phyloP scores from a whole-genome alignment of 176 grass and related monocot genomes.

The Eleusine indica region DNA sequence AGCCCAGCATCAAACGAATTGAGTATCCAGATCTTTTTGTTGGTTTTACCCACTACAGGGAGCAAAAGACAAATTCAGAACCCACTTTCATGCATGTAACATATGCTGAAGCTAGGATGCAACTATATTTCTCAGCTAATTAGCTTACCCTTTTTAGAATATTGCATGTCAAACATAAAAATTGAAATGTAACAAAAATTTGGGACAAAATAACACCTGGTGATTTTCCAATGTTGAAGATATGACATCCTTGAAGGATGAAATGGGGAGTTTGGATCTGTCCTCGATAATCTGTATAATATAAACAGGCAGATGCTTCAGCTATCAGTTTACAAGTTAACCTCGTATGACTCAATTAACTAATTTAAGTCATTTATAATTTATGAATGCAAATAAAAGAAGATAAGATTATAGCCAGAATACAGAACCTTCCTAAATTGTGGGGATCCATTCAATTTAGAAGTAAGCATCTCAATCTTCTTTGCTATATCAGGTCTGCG shows the following conservation, averaged over 20 bases:
- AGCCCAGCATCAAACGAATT: constrained; percentile 1
- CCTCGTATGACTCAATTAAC: constrained; percentile 18
- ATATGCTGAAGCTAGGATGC: constrained; percentile 12
- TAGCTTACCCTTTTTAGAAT: neutral
- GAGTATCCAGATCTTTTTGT: constrained; percentile 3
- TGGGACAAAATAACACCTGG: constrained; percentile 59
- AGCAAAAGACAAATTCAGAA: constrained; percentile 7
- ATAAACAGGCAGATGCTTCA: constrained; percentile 48
- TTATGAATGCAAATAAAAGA: constrained; percentile 22
- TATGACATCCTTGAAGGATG: constrained; percentile 79
- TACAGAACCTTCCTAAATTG: constrained; percentile 76
- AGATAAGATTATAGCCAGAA: constrained; percentile 41
- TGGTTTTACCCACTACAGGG: neutral
- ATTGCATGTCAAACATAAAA: neutral
- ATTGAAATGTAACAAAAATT: constrained; percentile 24
- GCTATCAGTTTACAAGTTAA: constrained; percentile 33
- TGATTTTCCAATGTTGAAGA: constrained; percentile 78
- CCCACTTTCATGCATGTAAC: constrained; percentile 22
- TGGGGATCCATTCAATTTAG: constrained; percentile 57
- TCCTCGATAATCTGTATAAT: constrained; percentile 70
- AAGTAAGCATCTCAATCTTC: constrained; percentile 67
- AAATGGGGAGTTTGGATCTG: constrained; percentile 93
- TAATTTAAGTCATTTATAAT: constrained; percentile 1
- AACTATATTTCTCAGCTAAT: constrained; percentile 14
- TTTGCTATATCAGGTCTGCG: constrained; percentile 61